Evolutionary conservation across 768 basidiomycete genomes (phyloP), one percentile per base, ranked within the genome.

Genomic region (Mrakia gelida): DNA sequence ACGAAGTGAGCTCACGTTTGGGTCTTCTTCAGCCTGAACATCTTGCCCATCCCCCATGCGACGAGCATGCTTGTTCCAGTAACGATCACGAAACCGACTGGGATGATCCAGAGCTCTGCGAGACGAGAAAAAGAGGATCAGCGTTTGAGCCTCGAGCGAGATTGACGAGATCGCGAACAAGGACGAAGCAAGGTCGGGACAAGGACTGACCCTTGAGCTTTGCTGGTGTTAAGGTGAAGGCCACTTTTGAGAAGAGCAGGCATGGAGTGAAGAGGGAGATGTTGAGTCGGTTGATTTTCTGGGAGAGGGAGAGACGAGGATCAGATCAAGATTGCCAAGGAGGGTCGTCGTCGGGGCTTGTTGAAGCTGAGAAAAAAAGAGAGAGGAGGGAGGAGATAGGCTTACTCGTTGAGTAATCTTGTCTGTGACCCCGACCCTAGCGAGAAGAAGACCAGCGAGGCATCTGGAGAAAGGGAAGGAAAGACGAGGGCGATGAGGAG

Each of bases 201-300:
- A 94, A 92, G 38, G 87, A 86, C 16, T 26, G 65, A 67, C 65
- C 67, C 23, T 70, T 70, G 18, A 95, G 86, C 86, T 93, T 94
- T 63, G 88, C 91, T 83, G 95, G 94, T 0, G 91, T 89, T 61
- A 95, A 84, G 83, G 92, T 93, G 86, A 95, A 96, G 0, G 95
- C 96, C 30, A 98, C 94, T 85, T 97, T 98, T 18, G 92, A 94
- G 85, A 96, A 95, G 45, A 96, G 71, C 13, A 79, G 78, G 61
- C 74, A 79, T 10, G 78, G 78, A 26, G 85, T 86, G 80, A 98
- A 97, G 45, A 98, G 88, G 0, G 92, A 92, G 32, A 96, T 90
- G 83, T 95, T 96, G 73, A 96, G 85, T 30, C 88, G 87, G 81
- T 93, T 94, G 28, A 93, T 85, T 88, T 80, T 80, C 80, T 82